phyloP scores from a whole-genome alignment of 2,329 filamentous ascomycete species.

The Sporothrix luriei region DNA sequence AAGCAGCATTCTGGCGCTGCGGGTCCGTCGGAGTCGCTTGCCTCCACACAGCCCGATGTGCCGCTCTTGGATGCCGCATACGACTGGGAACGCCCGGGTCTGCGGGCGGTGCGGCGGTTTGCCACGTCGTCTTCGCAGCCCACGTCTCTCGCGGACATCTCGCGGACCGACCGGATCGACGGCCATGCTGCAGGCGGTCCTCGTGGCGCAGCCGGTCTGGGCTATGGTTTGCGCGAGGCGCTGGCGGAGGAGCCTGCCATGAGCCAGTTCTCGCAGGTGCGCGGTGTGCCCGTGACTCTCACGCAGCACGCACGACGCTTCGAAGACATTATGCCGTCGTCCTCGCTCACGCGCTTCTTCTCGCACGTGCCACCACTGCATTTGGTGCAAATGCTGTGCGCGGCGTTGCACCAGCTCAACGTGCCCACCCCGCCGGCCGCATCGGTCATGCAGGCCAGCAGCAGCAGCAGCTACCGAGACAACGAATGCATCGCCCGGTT shows the following conservation, averaged over 20 bases:
- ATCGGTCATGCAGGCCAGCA: slow-evolving; percentile 37
- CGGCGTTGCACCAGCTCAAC: slow-evolving; percentile 81
- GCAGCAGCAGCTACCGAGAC: slow-evolving; percentile 40
- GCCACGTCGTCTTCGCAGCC: slow-evolving; percentile 57
- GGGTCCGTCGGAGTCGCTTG: neutral
- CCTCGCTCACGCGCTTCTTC: slow-evolving; percentile 89
- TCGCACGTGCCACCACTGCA: slow-evolving; percentile 75
- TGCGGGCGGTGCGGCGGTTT: slow-evolving; percentile 54
- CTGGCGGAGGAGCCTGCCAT: slow-evolving; percentile 84
- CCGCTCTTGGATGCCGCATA: slow-evolving; percentile 72
- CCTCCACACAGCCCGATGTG: slow-evolving; percentile 62
- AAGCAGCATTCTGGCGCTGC: slow-evolving; percentile 39
- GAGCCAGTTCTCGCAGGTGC: slow-evolving; percentile 80
- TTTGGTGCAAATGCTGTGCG: slow-evolving; percentile 76
- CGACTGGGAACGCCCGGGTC: slow-evolving; percentile 80
- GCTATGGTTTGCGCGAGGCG: slow-evolving; percentile 51
- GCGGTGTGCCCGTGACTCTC: slow-evolving; percentile 76
- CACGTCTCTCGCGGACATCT: slow-evolving; percentile 43
- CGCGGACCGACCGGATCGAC: slow-evolving; percentile 44
- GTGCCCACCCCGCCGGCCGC: slow-evolving; percentile 65
- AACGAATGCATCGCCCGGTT: slow-evolving; percentile 62
- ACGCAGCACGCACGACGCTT: slow-evolving; percentile 90
- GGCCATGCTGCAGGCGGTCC: neutral
- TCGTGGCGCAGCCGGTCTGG: slow-evolving; percentile 36
- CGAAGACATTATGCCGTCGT: slow-evolving; percentile 84